Conservation (phyloP, 1,284 basidiomycete species). For the Thecaphora thlaspeos region DNA sequence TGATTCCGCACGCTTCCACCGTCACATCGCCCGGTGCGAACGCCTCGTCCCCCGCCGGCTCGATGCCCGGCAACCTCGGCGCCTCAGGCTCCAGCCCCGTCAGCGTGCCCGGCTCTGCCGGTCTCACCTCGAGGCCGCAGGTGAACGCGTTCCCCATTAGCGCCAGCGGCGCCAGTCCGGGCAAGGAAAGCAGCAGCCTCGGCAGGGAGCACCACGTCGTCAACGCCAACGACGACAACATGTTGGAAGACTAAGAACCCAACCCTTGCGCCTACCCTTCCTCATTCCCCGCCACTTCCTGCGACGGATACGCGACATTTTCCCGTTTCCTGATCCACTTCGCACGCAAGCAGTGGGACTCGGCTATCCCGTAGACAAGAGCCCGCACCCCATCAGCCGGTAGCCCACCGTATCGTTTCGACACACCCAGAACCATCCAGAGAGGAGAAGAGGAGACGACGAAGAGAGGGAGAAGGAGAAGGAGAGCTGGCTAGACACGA, state of each 20-base stretch:
- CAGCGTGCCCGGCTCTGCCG: conserved; percentile 65
- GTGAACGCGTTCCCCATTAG: conserved; percentile 44
- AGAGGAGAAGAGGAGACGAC: too few relatives aligned
- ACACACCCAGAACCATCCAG: too few relatives aligned
- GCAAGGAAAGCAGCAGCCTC: conserved; percentile 45
- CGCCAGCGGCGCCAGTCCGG: conserved; percentile 27
- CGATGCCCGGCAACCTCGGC: conserved; percentile 64
- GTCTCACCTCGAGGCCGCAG: conserved; percentile 63
- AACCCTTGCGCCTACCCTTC: too few relatives aligned
- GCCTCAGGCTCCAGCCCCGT: conserved; percentile 73
- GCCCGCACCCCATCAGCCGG: too few relatives aligned
- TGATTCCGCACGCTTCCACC: conserved; percentile 59
- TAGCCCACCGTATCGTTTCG: too few relatives aligned
- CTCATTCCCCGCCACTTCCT: too few relatives aligned
- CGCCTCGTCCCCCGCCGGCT: conserved; percentile 67
- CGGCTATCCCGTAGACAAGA: too few relatives aligned
- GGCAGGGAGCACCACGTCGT: conserved; percentile 36
- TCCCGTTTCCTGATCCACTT: too few relatives aligned
- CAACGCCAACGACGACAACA: conserved; percentile 38
- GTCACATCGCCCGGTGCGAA: conserved; percentile 64
- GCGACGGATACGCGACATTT: too few relatives aligned
- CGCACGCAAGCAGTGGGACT: too few relatives aligned
- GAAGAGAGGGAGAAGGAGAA: too few relatives aligned
- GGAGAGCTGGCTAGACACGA: too few relatives aligned
- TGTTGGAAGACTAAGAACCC: conserved; percentile 39